Base-by-base conservation (phyloP, 495 filamentous ascomycete species). In the Tuber indicum region DNA sequence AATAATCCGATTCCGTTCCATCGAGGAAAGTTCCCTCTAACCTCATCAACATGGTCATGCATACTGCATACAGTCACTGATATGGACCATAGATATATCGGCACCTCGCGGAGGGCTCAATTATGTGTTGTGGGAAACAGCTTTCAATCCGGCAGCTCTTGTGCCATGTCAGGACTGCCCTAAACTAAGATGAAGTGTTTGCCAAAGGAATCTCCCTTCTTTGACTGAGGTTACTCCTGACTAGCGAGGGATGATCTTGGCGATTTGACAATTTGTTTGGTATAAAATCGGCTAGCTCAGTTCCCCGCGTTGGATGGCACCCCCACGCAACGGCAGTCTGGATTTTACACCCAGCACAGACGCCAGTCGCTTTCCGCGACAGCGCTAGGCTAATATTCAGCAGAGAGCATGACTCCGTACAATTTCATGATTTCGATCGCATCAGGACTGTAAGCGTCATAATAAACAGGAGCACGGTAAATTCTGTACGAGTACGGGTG, bases 301-400 rank as follows among this genome's bases (percentile, higher is more conserved):
- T 71, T 79, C 78, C 73, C 77, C 74, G 75, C 73, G 45, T 80
- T 71, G 70, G 78, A 45, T 41, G 72, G 75, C 69, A 74, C 78
- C 78, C 78, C 78, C 78, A 79, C 78, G 70, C 70, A 39, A 43
- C 52, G 71, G 47, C 66, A 45, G 46, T 45, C 39, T 43, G 77
- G 46, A 71, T 70, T 46, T 72, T 36, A 75, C 39, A 4, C 58
- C 58, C 58, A 66, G 26, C 26, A 66, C 58, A 36, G 32, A 66
- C 58, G 58, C 26, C 14, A 66, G 14, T 66, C 58, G 58, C 58
- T 66, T 66, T 66, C 58, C 58, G 58, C 58, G 58, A 66, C 58
- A 36, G 26, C 58, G 58, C 58, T 66, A 66, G 32, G 58, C 14
- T 32, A 32, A 66, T 0, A 16, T 66, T 66, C 26, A 66, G 58